A percentile compares a stretch with the other conserved stretches of the same genome.
Evolutionary conservation across 1,284 basidiomycete species (phyloP).

Genomic region (Ceratobasidium papillatum): DNA sequence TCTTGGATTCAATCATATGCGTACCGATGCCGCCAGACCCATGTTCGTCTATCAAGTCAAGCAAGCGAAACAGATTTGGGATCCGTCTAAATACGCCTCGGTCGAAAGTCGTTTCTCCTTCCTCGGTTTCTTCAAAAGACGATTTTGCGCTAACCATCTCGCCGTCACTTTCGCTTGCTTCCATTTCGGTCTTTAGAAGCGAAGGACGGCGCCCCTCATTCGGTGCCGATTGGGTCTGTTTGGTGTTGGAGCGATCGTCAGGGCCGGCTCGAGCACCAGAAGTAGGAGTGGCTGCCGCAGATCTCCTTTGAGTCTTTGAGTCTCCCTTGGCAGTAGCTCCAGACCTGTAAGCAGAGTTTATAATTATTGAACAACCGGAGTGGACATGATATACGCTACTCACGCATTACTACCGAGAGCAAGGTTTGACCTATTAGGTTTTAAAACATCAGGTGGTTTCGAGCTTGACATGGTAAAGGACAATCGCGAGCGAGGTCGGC

Average conservation of each 20-base stretch:
- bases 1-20: neutral
- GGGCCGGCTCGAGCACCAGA: too few species aligned
- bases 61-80: constrained; percentile 41
- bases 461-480: neutral
- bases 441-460: constrained; percentile 8
- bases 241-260: neutral
- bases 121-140: constrained; percentile 3
- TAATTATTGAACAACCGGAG: neutral
- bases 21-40: constrained; percentile 43
- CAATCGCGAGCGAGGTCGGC: neutral
- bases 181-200: neutral
- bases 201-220: too few species aligned
- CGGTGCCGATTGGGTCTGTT: neutral
- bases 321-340: too few species aligned
- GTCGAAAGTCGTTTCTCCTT: constrained; percentile 56
- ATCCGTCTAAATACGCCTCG: constrained; percentile 51
- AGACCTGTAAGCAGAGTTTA: too few species aligned
- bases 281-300: too few species aligned
- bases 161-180: constrained; percentile 23
- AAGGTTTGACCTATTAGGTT: neutral
- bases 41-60: constrained; percentile 44
- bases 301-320: too few species aligned
- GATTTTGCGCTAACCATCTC: constrained; percentile 33
- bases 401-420: neutral
- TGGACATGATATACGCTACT: neutral